Conservation (phyloP, 2,329 filamentous ascomycete species). For the Pseudogymnoascus destructans region DNA sequence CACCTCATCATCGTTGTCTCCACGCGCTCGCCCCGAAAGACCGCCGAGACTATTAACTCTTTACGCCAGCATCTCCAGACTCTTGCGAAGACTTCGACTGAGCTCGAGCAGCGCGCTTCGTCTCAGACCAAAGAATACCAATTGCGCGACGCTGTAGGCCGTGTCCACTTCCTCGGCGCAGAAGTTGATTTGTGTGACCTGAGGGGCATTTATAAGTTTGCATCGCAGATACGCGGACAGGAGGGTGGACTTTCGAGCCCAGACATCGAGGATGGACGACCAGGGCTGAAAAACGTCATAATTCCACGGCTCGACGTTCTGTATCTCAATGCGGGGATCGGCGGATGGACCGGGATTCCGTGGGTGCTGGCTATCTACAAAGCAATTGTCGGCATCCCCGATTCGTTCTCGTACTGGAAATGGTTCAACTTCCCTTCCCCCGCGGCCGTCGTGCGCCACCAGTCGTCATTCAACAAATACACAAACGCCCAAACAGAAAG, state of each 20-base stretch:
- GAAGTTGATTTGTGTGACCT: slow-evolving; percentile 50
- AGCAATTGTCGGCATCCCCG: slow-evolving; percentile 9
- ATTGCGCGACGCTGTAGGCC: slow-evolving; percentile 32
- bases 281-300: slow-evolving; percentile 36
- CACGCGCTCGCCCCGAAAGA: slow-evolving; percentile 64
- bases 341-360: slow-evolving; percentile 70
- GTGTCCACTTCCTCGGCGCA: slow-evolving; percentile 45
- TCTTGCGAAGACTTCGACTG: slow-evolving; percentile 40
- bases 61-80: slow-evolving; percentile 49
- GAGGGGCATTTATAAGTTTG: slow-evolving; percentile 31
- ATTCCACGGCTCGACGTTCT: slow-evolving; percentile 65
- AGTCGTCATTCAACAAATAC: slow-evolving; percentile 29
- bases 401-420: slow-evolving; percentile 6
- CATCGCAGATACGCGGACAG: slow-evolving; percentile 16
- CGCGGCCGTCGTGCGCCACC: neutral
- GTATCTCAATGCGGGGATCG: slow-evolving; percentile 78
- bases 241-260: slow-evolving; percentile 19
- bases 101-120: slow-evolving; percentile 34
- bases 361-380: slow-evolving; percentile 46
- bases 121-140: slow-evolving; percentile 38
- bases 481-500: neutral
- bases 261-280: slow-evolving; percentile 20
- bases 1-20: slow-evolving; percentile 72
- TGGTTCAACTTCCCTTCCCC: neutral
- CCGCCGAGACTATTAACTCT: slow-evolving; percentile 52